phyloP scores from a whole-genome alignment of 306 rosid genomes.

The Trifolium repens region DNA sequence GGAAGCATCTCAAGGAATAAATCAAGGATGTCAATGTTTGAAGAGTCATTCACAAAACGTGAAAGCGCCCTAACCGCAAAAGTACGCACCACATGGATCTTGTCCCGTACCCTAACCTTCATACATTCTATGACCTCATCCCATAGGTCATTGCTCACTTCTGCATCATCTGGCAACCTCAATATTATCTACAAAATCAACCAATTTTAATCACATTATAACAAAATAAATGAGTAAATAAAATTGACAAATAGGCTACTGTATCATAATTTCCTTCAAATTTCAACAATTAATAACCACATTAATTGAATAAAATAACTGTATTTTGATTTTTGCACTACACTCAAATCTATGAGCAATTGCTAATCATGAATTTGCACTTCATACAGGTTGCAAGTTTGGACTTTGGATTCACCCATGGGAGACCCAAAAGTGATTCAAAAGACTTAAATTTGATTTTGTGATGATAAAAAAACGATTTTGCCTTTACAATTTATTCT shows the following conservation, averaged over 20 bases:
- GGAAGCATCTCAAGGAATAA: constrained; percentile 75
- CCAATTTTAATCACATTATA: constrained; percentile 8
- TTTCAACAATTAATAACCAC: constrained; percentile 11
- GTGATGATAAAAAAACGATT: too few species aligned
- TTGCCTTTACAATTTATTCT: background rate
- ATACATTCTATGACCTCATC: constrained; percentile 87
- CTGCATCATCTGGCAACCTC: constrained; percentile 93
- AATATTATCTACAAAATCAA: constrained; percentile 70
- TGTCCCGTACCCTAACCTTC: constrained; percentile 75
- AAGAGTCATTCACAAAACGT: constrained; percentile 84
- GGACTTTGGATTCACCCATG: too few species aligned
- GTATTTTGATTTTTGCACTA: background rate
- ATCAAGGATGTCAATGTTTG: constrained; percentile 79
- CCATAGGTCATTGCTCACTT: constrained; percentile 85
- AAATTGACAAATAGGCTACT: background rate
- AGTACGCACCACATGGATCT: constrained; percentile 75
- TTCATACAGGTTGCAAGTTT: background rate
- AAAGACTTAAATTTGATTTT: background rate
- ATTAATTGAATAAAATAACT: background rate
- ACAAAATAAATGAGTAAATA: constrained; percentile 4
- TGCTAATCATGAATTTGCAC: background rate
- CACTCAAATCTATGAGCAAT: background rate
- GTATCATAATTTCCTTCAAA: constrained; percentile 1
- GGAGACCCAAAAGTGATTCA: too few species aligned
- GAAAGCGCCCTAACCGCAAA: constrained; percentile 93